Evolutionary conservation across 2,329 filamentous ascomycete genomes (phyloP).

Genomic region (Hymenoscyphus salicellus): DNA sequence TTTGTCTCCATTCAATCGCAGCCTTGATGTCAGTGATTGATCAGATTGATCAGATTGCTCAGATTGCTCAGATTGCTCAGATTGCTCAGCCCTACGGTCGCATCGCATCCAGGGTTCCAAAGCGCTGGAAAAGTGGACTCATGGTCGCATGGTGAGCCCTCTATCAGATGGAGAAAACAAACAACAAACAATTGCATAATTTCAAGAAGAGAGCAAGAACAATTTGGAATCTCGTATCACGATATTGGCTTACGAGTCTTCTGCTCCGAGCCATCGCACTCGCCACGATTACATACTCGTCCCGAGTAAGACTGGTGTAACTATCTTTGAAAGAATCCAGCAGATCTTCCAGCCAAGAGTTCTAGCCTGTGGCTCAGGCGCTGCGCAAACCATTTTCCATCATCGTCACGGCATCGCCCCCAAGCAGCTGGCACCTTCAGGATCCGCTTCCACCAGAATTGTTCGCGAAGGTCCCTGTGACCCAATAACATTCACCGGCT

Average conservation of each 20-base stretch:
- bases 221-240: not conserved
- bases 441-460: not conserved
- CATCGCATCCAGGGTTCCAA: not conserved
- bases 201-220: not conserved
- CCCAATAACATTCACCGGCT: not conserved
- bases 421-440: too few species aligned
- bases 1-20: too few species aligned
- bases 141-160: not conserved
- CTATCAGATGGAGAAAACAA: not conserved
- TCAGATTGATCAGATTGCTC: conserved; percentile 8
- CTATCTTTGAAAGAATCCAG: too few species aligned
- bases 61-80: conserved; percentile 9
- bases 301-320: too few species aligned
- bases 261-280: not conserved
- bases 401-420: conserved; percentile 3
- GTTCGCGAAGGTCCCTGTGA: not conserved
- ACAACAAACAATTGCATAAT: not conserved
- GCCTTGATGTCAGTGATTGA: conserved; percentile 2
- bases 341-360: conserved; percentile 8
- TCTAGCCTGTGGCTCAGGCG: conserved; percentile 13
- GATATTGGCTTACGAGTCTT: not conserved
- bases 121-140: not conserved
- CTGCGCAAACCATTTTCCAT: conserved; percentile 5
- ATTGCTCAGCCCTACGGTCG: conserved; percentile 9
- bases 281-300: not conserved